These are phyloP conservation scores for Psilocybe cyanescens DNA, from an alignment of 768 basidiomycete species.

Conservation along the genomic window DNA sequence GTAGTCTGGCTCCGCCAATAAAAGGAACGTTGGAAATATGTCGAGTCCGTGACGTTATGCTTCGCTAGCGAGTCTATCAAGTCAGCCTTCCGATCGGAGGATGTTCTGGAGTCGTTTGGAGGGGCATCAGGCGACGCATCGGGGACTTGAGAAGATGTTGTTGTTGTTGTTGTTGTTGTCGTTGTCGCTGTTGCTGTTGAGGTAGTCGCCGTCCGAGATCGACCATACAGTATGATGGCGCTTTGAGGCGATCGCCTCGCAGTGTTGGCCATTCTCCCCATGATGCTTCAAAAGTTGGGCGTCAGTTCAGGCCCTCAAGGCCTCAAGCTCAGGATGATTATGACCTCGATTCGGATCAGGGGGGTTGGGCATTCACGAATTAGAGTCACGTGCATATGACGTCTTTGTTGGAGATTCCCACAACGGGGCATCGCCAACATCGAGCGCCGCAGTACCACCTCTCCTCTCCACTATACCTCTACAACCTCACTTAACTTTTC, in stretches of 20 bases:
- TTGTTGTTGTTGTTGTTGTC: neutral
- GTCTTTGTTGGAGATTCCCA: neutral
- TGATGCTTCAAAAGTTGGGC: conserved; percentile 1
- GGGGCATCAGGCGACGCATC: neutral
- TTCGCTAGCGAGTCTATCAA: neutral
- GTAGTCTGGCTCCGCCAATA: neutral
- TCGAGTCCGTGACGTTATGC: neutral
- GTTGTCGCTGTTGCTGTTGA: neutral
- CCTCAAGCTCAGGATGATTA: too few relatives aligned
- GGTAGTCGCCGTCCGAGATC: neutral
- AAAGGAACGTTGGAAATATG: neutral
- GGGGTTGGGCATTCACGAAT: too few relatives aligned
- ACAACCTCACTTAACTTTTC: neutral
- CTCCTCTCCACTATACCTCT: neutral
- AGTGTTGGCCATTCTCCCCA: conserved; percentile 19
- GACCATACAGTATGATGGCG: conserved; percentile 29
- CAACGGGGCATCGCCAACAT: neutral
- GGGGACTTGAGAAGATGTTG: neutral
- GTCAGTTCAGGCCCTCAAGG: neutral
- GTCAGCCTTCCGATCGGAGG: neutral
- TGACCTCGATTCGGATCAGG: too few relatives aligned
- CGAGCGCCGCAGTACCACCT: neutral
- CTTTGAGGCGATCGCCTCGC: conserved; percentile 21
- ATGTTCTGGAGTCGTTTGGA: neutral
- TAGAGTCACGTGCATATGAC: neutral